These are phyloP conservation scores for Kazachstania africana DNA, from an alignment of 805 yeast genomes.

Conservation along the genomic window DNA sequence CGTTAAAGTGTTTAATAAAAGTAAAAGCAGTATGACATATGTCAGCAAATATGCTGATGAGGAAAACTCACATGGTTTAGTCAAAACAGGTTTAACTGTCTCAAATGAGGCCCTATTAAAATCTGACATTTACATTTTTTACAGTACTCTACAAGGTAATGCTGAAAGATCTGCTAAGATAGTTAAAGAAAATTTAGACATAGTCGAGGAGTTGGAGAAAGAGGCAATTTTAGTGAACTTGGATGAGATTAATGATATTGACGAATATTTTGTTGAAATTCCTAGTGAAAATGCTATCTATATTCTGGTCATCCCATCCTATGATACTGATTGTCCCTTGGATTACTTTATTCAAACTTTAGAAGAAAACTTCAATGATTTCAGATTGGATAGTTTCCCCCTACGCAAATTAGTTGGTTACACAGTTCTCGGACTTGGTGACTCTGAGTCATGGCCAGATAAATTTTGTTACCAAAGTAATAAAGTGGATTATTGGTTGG, in stretches of 20 bases:
- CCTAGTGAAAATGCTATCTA: conserved; percentile 51
- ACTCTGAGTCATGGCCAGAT: conserved; percentile 71
- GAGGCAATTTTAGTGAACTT: conserved; percentile 50
- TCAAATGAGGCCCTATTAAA: conserved; percentile 34
- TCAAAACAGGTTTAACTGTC: conserved; percentile 27
- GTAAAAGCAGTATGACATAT: conserved; percentile 3
- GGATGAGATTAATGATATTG: conserved; percentile 77
- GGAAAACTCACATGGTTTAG: conserved; percentile 12
- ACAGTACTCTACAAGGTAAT: conserved; percentile 79
- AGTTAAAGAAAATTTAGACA: conserved; percentile 31
- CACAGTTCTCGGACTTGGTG: conserved; percentile 82
- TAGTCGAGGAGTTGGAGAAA: conserved; percentile 19
- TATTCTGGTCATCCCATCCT: conserved; percentile 72
- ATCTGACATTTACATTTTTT: conserved; percentile 57
- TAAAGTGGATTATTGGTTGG: conserved; percentile 60
- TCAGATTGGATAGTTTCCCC: conserved; percentile 77
- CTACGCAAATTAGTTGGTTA: conserved; percentile 60
- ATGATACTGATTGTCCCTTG: conserved; percentile 85
- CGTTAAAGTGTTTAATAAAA: too few relatives aligned
- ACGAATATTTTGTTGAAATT: conserved; percentile 61
- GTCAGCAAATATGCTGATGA: background rate
- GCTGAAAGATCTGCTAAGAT: conserved; percentile 56
- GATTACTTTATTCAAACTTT: conserved; percentile 77
- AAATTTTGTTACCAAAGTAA: conserved; percentile 82
- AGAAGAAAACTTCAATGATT: conserved; percentile 72